Base-by-base conservation (phyloP, 495 filamentous ascomycete genomes). In the Staphylotrichum longicolle region DNA sequence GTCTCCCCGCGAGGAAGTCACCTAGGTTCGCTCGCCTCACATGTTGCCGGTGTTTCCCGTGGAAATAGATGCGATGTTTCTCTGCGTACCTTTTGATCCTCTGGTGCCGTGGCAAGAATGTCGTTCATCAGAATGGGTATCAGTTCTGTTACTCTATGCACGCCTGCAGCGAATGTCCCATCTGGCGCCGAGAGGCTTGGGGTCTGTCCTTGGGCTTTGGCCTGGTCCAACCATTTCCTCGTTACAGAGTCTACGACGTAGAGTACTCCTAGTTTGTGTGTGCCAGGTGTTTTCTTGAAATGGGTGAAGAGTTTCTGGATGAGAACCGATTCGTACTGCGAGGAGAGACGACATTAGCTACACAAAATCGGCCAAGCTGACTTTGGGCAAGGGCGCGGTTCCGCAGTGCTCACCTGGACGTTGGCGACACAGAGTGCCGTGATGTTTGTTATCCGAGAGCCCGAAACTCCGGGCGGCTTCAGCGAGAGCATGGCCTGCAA, bases 171-270 rank as follows among this genome's bases (percentile, higher is more conserved):
- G 79, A 86, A 96, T 50, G 93, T 97, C 64, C 94, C 94, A 78
- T 96, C 90, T 62, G 84, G 82, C 59, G 91, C 89, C 69, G 83
- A 79, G 67, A 81, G 83, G 71, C 87, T 89, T 59, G 86, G 80
- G n/a, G 60, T 44, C 74, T 98, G 91, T 62, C 90, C 90, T 63
- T 87, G 83, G 66, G 86, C 85, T 75, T 91, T 92, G 64, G 94
- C 95, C 74, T 90, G 88, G 75, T 98, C 93, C 84, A 96, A 85
- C 92, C 95, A 98, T 78, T 93, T 91, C 77, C 94, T 90, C 74
- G 91, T 92, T 87, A 98, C 92, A 83, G 93, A 96, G 84, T 98
- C 95, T 95, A 98, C 91, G 80, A 98, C 92, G 87, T 98, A 98
- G 80, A 98, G 87, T 71, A 97, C 92, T 76, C 94, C 94, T 80